Conservation (phyloP, 352 stramenopile genomes). For the Pythium coloratum region DNA sequence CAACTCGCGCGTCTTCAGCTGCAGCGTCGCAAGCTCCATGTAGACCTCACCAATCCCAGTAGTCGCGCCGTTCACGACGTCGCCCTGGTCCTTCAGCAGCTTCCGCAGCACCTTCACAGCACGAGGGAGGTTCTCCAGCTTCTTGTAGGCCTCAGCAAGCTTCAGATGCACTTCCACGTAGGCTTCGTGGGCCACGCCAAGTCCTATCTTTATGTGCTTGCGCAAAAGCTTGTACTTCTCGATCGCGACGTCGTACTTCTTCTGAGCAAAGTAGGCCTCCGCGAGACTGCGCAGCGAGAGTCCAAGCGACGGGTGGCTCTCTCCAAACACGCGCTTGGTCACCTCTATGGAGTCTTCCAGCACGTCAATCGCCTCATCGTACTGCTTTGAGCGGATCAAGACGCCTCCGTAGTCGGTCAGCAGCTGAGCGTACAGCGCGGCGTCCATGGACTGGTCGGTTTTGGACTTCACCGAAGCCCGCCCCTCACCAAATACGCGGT, state of each 20-base stretch:
- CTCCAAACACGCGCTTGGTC: conserved; percentile 72
- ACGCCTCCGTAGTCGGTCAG: conserved; percentile 81
- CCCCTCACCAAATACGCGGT: conserved; percentile 62
- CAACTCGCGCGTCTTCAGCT: conserved; percentile 19
- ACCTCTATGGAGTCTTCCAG: conserved; percentile 74
- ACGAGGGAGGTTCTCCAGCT: conserved; percentile 53
- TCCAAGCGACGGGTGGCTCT: conserved; percentile 78
- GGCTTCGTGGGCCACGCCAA: conserved; percentile 68
- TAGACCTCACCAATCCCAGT: conserved; percentile 75
- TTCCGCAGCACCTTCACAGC: conserved; percentile 58
- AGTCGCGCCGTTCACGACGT: conserved; percentile 60
- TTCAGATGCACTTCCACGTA: conserved; percentile 71
- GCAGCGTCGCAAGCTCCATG: conserved; percentile 64
- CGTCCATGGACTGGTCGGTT: conserved; percentile 64
- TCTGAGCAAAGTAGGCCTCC: conserved; percentile 78
- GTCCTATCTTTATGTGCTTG: conserved; percentile 63
- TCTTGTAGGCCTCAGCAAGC: conserved; percentile 75
- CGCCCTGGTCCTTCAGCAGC: conserved; percentile 51
- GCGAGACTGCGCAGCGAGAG: conserved; percentile 74
- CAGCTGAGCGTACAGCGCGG: conserved; percentile 72
- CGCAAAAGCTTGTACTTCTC: conserved; percentile 69
- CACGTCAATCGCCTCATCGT: conserved; percentile 76
- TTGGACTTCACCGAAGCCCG: conserved; percentile 52
- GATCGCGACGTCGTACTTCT: conserved; percentile 70
- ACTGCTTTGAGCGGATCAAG: conserved; percentile 68